Percentiles rank a stretch among this genome's conserved stretches.
These are phyloP conservation scores for Pleurotus citrinopileatus DNA, from an alignment of 768 basidiomycete species.

Conservation along the genomic window DNA sequence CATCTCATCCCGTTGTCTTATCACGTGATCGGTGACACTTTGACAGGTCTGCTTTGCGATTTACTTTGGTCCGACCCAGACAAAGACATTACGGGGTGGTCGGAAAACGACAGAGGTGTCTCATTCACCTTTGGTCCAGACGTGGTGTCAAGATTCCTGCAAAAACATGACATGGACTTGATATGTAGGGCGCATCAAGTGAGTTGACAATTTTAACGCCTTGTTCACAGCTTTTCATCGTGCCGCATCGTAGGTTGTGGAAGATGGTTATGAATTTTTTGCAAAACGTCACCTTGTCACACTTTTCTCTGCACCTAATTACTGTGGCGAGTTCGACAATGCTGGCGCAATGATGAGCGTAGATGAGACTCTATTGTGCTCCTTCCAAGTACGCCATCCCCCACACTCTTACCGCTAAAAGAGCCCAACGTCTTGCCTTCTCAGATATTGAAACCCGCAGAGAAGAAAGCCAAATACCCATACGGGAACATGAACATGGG, in stretches of 20 bases:
- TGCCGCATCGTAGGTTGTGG: slow-evolving; percentile 71
- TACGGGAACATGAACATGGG: slow-evolving; percentile 86
- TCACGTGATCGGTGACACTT: slow-evolving; percentile 8
- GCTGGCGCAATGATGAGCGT: slow-evolving; percentile 99
- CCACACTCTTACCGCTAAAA: neutral
- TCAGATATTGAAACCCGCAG: slow-evolving; percentile 97
- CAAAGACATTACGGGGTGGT: slow-evolving; percentile 99
- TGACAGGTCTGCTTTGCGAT: slow-evolving; percentile 86
- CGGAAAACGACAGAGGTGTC: slow-evolving; percentile 98
- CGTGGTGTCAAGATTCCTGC: slow-evolving; percentile 95
- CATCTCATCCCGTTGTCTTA: neutral
- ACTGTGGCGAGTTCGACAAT: slow-evolving; percentile 97
- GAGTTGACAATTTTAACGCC: slow-evolving; percentile 28
- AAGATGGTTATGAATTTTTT: slow-evolving; percentile 99
- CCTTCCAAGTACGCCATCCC: slow-evolving; percentile 90
- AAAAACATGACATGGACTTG: slow-evolving; percentile 99
- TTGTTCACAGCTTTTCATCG: neutral
- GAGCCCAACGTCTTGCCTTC: slow-evolving; percentile 2
- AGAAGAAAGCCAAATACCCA: slow-evolving; percentile 95
- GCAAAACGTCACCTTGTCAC: slow-evolving; percentile 97
- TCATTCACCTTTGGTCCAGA: slow-evolving; percentile 99
- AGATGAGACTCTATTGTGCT: slow-evolving; percentile 94
- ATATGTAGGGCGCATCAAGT: slow-evolving; percentile 99
- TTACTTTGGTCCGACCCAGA: slow-evolving; percentile 99
- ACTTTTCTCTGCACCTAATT: slow-evolving; percentile 94